Evolutionary conservation across 2,329 filamentous ascomycete species (phyloP).

Genomic region (Claviceps lovelessii): DNA sequence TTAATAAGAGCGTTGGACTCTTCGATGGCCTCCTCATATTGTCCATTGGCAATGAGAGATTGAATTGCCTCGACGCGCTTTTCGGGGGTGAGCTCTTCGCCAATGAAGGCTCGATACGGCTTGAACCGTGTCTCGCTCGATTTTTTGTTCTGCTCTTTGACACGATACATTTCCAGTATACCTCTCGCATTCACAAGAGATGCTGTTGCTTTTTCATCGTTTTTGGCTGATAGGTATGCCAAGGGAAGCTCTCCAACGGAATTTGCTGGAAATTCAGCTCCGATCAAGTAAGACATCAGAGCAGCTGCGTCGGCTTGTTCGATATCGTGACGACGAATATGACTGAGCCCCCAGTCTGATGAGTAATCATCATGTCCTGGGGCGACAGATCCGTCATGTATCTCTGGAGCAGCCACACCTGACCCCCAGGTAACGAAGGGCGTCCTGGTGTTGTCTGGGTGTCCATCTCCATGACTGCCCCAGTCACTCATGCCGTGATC

Average conservation of each 20-base stretch:
- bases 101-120: conserved; percentile 58
- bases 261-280: conserved; percentile 84
- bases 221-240: conserved; percentile 58
- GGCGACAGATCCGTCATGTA: conserved; percentile 40
- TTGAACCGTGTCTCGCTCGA: conserved; percentile 61
- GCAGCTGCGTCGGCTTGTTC: conserved; percentile 87
- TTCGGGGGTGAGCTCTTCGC: conserved; percentile 46
- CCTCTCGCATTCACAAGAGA: conserved; percentile 70
- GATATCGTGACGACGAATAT: conserved; percentile 77
- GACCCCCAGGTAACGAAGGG: conserved; percentile 89
- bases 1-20: conserved; percentile 65
- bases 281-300: conserved; percentile 84
- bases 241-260: conserved; percentile 88
- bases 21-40: conserved; percentile 64
- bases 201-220: conserved; percentile 68
- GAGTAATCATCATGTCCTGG: conserved; percentile 87
- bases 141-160: conserved; percentile 81
- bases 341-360: conserved; percentile 70
- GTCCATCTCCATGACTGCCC: conserved; percentile 96
- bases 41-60: conserved; percentile 47
- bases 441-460: conserved; percentile 92
- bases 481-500: conserved; percentile 99
- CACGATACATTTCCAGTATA: conserved; percentile 88
- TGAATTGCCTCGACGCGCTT: conserved; percentile 55
- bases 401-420: conserved; percentile 63